Conservation (phyloP, 768 basidiomycete genomes). For the Wakefieldia striispora region DNA sequence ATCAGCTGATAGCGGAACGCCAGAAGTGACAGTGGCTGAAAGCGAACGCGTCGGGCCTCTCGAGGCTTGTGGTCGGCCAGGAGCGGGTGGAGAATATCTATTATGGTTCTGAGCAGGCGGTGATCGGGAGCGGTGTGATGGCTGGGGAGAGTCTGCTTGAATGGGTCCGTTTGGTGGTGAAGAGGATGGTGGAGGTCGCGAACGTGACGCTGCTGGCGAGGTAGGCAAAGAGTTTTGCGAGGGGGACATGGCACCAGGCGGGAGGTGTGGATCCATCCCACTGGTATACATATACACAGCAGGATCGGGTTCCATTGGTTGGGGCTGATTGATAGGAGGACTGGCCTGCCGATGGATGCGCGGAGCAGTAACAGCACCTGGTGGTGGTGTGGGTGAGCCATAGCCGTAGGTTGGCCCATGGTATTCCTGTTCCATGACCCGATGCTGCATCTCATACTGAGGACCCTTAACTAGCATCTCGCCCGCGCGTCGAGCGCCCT, state of each 20-base stretch:
- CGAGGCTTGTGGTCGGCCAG: slow-evolving; percentile 24
- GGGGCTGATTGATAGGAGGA: slow-evolving; percentile 27
- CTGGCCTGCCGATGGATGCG: slow-evolving; percentile 27
- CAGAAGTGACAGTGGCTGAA: slow-evolving; percentile 59
- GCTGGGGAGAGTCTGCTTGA: slow-evolving; percentile 20
- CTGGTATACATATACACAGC: slow-evolving; percentile 21
- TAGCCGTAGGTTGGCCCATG: slow-evolving; percentile 36
- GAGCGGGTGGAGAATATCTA: slow-evolving; percentile 35
- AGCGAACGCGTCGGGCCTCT: slow-evolving; percentile 63
- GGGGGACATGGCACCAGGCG: slow-evolving; percentile 60
- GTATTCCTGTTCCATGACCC: slow-evolving; percentile 90
- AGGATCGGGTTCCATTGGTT: slow-evolving; percentile 33
- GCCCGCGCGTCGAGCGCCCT: slow-evolving; percentile 58
- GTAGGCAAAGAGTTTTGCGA: slow-evolving; percentile 16
- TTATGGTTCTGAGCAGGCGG: slow-evolving; percentile 45
- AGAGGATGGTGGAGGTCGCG: slow-evolving; percentile 31
- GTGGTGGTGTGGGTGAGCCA: slow-evolving; percentile 21
- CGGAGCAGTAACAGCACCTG: slow-evolving; percentile 20
- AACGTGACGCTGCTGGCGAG: slow-evolving; percentile 25
- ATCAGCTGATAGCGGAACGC: slow-evolving; percentile 37
- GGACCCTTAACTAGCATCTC: slow-evolving; percentile 88
- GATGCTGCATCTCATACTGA: slow-evolving; percentile 92
- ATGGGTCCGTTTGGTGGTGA: slow-evolving; percentile 28
- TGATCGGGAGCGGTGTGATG: slow-evolving; percentile 48
- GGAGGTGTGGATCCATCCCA: slow-evolving; percentile 41